Evolutionary conservation across 2,329 filamentous ascomycete species (phyloP).

Genomic region (Ceratocystis smalleyi): DNA sequence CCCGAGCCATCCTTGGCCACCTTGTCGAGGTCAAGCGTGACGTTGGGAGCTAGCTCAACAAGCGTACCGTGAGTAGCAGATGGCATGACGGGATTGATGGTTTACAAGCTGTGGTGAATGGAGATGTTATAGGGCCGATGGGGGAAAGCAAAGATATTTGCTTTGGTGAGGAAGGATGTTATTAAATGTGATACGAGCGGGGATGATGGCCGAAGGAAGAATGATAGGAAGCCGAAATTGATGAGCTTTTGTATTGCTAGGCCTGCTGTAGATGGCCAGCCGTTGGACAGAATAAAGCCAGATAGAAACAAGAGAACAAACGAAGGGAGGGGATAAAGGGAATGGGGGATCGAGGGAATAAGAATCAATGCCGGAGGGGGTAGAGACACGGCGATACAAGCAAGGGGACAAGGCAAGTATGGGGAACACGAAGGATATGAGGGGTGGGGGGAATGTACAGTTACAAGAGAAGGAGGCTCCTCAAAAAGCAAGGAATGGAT

Average conservation of each 20-base stretch:
- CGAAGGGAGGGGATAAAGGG: background rate
- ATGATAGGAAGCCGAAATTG: background rate
- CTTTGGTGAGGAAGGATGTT: background rate
- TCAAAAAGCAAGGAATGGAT: background rate
- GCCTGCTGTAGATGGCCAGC: background rate
- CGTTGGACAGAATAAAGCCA: background rate
- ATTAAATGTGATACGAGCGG: background rate
- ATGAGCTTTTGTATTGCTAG: background rate
- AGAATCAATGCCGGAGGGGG: background rate
- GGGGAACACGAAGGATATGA: too few relatives aligned
- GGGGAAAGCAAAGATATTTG: background rate
- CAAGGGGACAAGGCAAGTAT: background rate
- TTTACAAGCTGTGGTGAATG: background rate
- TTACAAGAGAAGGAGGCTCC: background rate
- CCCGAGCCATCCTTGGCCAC: slow-evolving; percentile 57
- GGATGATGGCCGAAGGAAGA: background rate
- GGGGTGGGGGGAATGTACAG: background rate
- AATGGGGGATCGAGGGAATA: background rate
- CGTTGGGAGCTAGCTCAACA: slow-evolving; percentile 16
- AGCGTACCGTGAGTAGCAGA: slow-evolving; percentile 12
- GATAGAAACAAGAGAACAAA: background rate
- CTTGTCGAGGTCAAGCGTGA: slow-evolving; percentile 15
- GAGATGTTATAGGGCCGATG: background rate
- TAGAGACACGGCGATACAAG: background rate
- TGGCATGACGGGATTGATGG: slow-evolving; percentile 5